Percentiles rank a stretch among this genome's conserved stretches.
These are phyloP conservation scores for Moesziomyces antarcticus DNA, from an alignment of 1,284 basidiomycete species.

Conservation along the genomic window DNA sequence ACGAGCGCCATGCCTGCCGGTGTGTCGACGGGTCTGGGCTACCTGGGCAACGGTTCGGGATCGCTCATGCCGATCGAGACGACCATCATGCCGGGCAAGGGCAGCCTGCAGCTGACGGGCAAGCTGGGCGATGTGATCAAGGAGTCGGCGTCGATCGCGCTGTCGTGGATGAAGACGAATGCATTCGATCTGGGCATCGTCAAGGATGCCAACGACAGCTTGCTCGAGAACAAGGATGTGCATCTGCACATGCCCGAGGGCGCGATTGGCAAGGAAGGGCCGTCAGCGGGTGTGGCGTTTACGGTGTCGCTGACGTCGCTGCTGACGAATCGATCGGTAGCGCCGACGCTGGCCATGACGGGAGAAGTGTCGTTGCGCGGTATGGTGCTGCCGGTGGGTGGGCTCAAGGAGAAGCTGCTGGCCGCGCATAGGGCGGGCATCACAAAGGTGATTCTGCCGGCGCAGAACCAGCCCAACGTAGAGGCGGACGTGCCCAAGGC, in stretches of 20 bases:
- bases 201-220: slow-evolving; percentile 76
- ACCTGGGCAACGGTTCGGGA: slow-evolving; percentile 93
- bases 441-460: slow-evolving; percentile 62
- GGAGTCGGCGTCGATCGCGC: slow-evolving; percentile 91
- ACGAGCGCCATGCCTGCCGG: slow-evolving; percentile 82
- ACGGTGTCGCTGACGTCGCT: slow-evolving; percentile 89
- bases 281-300: slow-evolving; percentile 93
- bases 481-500: slow-evolving; percentile 66
- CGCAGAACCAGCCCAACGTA: slow-evolving; percentile 65
- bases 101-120: slow-evolving; percentile 83
- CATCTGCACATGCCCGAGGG: slow-evolving; percentile 72
- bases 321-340: slow-evolving; percentile 70
- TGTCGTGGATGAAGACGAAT: slow-evolving; percentile 92
- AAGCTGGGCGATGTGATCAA: slow-evolving; percentile 98
- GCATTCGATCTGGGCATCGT: slow-evolving; percentile 85
- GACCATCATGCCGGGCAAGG: slow-evolving; percentile 65
- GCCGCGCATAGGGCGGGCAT: slow-evolving; percentile 66
- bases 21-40: slow-evolving; percentile 92
- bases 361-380: slow-evolving; percentile 66
- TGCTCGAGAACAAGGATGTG: slow-evolving; percentile 76
- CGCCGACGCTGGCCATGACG: slow-evolving; percentile 66
- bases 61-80: slow-evolving; percentile 95
- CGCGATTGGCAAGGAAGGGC: slow-evolving; percentile 96
- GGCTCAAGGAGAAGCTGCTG: slow-evolving; percentile 67
- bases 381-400: slow-evolving; percentile 66